Conservation (phyloP, 192 early-diverging fungal species). For the Irineochytrium annulatum region DNA sequence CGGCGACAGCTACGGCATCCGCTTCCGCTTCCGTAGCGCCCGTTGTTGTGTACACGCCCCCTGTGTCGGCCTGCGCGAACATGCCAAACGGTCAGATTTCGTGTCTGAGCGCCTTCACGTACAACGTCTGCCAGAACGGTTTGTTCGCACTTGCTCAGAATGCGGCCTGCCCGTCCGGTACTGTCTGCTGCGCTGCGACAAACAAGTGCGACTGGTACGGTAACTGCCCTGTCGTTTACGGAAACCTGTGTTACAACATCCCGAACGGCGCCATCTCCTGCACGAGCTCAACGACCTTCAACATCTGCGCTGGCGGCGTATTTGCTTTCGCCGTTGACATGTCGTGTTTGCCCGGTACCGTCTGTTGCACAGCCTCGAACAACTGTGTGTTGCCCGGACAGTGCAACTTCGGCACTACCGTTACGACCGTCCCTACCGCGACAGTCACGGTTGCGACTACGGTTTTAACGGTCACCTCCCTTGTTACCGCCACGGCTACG, state of each 20-base stretch:
- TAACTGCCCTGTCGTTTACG: conserved; percentile 7
- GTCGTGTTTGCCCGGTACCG: conserved; percentile 2
- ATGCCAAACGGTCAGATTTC: conserved; percentile 2
- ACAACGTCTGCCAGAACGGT: neutral
- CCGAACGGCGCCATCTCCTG: conserved; percentile 2
- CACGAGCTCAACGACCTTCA: neutral
- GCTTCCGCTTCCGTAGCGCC: too few relatives aligned
- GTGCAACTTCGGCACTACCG: neutral
- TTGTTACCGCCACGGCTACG: neutral
- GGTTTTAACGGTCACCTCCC: conserved; percentile 1
- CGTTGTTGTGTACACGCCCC: too few relatives aligned
- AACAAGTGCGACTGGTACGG: neutral
- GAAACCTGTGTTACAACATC: conserved; percentile 1
- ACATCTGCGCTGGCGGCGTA: neutral
- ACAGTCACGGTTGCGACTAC: neutral
- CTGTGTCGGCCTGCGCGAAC: conserved; percentile 1
- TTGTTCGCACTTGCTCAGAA: neutral
- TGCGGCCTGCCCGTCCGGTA: neutral
- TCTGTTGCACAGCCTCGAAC: conserved; percentile 9
- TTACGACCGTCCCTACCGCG: neutral
- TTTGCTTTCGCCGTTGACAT: neutral
- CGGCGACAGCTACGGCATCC: too few relatives aligned
- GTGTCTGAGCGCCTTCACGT: neutral
- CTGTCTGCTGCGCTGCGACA: neutral
- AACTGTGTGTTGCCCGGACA: neutral